These are phyloP conservation scores for Metarhizium humberi DNA, from an alignment of 2,329 filamentous ascomycete species.

Conservation along the genomic window DNA sequence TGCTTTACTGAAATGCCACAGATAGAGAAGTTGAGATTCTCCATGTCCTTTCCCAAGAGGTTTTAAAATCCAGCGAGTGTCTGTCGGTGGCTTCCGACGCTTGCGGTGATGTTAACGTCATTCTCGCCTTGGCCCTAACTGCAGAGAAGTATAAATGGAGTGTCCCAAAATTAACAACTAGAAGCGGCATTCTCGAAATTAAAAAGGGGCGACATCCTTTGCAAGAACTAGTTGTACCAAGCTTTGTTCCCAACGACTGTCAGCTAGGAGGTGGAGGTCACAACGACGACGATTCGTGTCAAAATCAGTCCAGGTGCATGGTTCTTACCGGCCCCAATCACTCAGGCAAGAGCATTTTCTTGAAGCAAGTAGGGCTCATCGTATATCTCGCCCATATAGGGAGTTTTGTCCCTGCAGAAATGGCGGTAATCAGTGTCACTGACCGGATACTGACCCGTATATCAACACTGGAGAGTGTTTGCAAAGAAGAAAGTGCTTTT, in stretches of 20 bases:
- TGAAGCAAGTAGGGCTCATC: conserved; percentile 87
- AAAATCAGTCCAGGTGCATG: conserved; percentile 39
- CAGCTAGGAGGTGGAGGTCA: conserved; percentile 53
- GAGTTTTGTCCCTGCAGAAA: conserved; percentile 77
- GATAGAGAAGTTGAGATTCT: conserved; percentile 87
- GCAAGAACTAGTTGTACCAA: conserved; percentile 72
- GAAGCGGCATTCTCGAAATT: conserved; percentile 61
- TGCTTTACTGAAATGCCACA: conserved; percentile 22
- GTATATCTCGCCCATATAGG: conserved; percentile 90
- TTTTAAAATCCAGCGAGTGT: conserved; percentile 59
- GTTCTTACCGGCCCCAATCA: conserved; percentile 90
- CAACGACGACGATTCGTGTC: neutral
- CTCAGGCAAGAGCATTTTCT: conserved; percentile 91
- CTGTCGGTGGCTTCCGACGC: conserved; percentile 65
- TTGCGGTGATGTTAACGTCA: conserved; percentile 78
- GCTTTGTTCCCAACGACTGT: conserved; percentile 78
- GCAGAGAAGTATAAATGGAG: conserved; percentile 66
- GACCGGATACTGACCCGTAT: conserved; percentile 89
- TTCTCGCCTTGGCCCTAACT: conserved; percentile 70
- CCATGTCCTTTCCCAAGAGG: conserved; percentile 60
- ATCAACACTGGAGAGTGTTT: conserved; percentile 58
- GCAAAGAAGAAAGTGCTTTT: conserved; percentile 52
- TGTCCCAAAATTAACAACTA: conserved; percentile 57
- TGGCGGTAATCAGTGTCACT: conserved; percentile 72
- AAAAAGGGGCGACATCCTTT: conserved; percentile 74